Conservation (phyloP, 2,329 filamentous ascomycete species). For the Calonectria henricotiae region DNA sequence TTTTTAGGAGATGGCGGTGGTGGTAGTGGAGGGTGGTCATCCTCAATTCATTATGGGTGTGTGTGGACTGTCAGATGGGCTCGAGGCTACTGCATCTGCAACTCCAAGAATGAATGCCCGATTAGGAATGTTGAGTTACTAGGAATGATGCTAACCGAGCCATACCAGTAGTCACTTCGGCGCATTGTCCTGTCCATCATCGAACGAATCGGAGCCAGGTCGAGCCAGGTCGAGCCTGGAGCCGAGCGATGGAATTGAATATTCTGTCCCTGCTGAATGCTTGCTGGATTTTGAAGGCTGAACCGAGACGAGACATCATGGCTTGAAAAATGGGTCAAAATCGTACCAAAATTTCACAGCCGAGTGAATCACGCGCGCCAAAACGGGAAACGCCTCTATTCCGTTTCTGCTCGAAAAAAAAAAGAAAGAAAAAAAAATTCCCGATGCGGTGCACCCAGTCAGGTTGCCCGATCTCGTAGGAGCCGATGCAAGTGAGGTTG, state of each 20-base stretch:
- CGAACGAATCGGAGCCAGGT: neutral
- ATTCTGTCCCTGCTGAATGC: neutral
- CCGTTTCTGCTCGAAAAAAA: neutral
- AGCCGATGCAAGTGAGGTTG: slow-evolving; percentile 17
- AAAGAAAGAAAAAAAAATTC: neutral
- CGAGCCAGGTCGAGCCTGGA: too few relatives aligned
- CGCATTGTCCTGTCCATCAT: neutral
- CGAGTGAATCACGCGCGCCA: neutral
- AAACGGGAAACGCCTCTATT: slow-evolving; percentile 10
- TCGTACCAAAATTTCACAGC: neutral
- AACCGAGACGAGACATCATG: slow-evolving; percentile 5
- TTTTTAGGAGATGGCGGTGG: neutral
- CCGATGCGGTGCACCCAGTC: neutral
- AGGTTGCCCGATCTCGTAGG: slow-evolving; percentile 16
- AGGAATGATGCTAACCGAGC: slow-evolving; percentile 3
- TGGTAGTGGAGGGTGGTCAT: neutral
- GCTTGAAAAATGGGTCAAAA: neutral
- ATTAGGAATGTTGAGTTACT: slow-evolving; percentile 1
- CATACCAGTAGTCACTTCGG: slow-evolving; percentile 9
- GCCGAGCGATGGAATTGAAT: slow-evolving; percentile 1
- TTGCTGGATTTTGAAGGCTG: neutral
- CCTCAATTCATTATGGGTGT: neutral
- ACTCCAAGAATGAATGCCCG: neutral
- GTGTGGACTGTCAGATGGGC: neutral
- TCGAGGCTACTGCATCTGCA: slow-evolving; percentile 13